phyloP scores from a whole-genome alignment of 1,284 basidiomycete genomes.

The Rhodotorula sp. region DNA sequence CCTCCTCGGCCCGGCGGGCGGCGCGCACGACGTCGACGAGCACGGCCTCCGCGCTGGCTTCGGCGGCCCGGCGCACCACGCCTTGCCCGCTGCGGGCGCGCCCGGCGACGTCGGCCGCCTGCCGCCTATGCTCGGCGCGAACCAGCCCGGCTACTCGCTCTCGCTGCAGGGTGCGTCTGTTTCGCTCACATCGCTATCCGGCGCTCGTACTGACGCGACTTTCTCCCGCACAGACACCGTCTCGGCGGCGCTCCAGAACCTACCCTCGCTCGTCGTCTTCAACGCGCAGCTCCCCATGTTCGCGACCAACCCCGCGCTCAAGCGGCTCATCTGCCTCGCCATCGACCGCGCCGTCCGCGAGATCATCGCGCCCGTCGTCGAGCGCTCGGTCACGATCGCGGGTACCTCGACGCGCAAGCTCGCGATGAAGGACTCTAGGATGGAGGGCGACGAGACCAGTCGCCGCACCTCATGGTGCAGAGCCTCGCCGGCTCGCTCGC shows the following conservation, averaged over 20 bases:
- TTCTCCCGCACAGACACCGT: slow-evolving; percentile 53
- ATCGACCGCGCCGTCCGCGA: slow-evolving; percentile 95
- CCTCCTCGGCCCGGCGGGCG: slow-evolving; percentile 63
- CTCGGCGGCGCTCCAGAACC: slow-evolving; percentile 68
- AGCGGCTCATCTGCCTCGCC: slow-evolving; percentile 86
- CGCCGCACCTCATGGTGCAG: slow-evolving; percentile 95
- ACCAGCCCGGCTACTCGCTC: slow-evolving; percentile 46
- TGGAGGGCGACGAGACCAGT: slow-evolving; percentile 87
- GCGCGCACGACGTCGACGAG: slow-evolving; percentile 51
- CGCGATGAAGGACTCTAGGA: slow-evolving; percentile 94
- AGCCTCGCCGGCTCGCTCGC: slow-evolving; percentile 96
- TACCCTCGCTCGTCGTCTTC: slow-evolving; percentile 76
- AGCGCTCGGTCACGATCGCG: slow-evolving; percentile 98
- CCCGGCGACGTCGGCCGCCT: slow-evolving; percentile 26
- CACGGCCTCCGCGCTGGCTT: slow-evolving; percentile 17
- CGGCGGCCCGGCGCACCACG: slow-evolving; percentile 24
- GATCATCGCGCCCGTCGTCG: slow-evolving; percentile 97
- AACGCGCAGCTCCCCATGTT: slow-evolving; percentile 64
- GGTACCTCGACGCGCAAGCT: slow-evolving; percentile 96
- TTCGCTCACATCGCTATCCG: too few species aligned
- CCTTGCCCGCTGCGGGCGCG: slow-evolving; percentile 28
- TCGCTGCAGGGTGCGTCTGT: slow-evolving; percentile 39
- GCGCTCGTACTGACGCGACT: background rate
- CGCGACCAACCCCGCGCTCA: slow-evolving; percentile 77
- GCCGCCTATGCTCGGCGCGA: slow-evolving; percentile 39